Evolutionary conservation across 441 rosid species (phyloP).

Genomic region (Erysimum cheiri): DNA sequence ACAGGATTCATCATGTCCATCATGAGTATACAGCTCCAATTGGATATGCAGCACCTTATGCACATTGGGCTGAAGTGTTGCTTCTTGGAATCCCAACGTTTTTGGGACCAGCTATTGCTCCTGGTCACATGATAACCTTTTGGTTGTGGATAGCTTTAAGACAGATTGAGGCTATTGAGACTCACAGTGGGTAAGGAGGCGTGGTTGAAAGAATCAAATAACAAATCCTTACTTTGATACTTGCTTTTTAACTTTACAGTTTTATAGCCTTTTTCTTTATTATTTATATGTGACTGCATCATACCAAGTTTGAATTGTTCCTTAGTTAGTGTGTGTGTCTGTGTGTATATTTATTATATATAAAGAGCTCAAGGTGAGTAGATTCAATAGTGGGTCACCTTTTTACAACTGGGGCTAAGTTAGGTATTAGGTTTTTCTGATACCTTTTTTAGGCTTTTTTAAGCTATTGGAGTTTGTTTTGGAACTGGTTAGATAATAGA

Average conservation of each 20-base stretch:
- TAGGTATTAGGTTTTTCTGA: constrained; percentile 32
- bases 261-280: constrained; percentile 33
- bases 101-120: constrained; percentile 90
- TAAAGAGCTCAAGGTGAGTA: constrained; percentile 46
- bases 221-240: background rate
- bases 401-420: constrained; percentile 44
- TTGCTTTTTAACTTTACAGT: constrained; percentile 29
- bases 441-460: constrained; percentile 20
- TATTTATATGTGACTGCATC: constrained; percentile 44
- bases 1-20: constrained; percentile 86
- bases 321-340: constrained; percentile 34
- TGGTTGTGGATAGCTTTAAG: constrained; percentile 92
- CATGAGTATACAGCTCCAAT: constrained; percentile 87
- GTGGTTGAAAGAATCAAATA: constrained; percentile 37
- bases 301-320: constrained; percentile 43
- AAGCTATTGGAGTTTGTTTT: constrained; percentile 33
- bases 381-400: constrained; percentile 47
- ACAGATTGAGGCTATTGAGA: constrained; percentile 88
- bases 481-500: constrained; percentile 3
- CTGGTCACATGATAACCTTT: constrained; percentile 87
- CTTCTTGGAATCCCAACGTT: constrained; percentile 89
- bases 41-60: constrained; percentile 88
- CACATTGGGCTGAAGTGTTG: constrained; percentile 93
- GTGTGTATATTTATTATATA: constrained; percentile 7
- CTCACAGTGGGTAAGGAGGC: constrained; percentile 83